Conservation (phyloP, 139 green algal species). For the Axilococcus clingmanii region DNA sequence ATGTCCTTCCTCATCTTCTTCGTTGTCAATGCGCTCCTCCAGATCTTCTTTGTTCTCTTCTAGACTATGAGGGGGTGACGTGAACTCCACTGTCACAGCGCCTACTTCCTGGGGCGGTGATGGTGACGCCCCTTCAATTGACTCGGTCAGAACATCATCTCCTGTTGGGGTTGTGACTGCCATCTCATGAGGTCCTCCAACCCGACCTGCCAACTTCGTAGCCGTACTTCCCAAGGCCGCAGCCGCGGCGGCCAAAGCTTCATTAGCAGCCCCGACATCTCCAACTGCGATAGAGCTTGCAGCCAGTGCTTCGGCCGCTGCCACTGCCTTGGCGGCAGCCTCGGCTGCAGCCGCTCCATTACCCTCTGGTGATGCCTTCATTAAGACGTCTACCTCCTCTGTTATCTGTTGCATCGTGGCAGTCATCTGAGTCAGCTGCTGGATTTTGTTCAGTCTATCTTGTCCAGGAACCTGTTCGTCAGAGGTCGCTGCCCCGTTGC, state of each 20-base stretch:
- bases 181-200: not conserved
- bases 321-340: constrained; percentile 4
- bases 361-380: not conserved
- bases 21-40: no score
- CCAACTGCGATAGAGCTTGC: constrained; percentile 5
- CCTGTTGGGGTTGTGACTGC: not conserved
- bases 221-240: constrained; percentile 9
- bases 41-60: no score
- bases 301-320: constrained; percentile 9
- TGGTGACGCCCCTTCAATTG: not conserved
- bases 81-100: not conserved
- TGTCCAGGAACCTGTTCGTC: no score
- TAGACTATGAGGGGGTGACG: not conserved
- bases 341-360: not conserved
- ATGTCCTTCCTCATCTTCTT: no score
- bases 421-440: constrained; percentile 13
- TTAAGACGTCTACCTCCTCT: constrained; percentile 9
- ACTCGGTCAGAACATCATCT: not conserved
- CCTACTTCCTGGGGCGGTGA: not conserved
- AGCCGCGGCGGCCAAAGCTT: constrained; percentile 10
- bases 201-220: not conserved
- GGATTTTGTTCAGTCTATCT: not conserved
- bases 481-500: not conserved
- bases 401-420: constrained; percentile 18
- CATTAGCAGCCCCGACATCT: constrained; percentile 12